Evolutionary conservation across 371 early-diverging fungal species (phyloP).

Genomic region (Actinomucor elegans): DNA sequence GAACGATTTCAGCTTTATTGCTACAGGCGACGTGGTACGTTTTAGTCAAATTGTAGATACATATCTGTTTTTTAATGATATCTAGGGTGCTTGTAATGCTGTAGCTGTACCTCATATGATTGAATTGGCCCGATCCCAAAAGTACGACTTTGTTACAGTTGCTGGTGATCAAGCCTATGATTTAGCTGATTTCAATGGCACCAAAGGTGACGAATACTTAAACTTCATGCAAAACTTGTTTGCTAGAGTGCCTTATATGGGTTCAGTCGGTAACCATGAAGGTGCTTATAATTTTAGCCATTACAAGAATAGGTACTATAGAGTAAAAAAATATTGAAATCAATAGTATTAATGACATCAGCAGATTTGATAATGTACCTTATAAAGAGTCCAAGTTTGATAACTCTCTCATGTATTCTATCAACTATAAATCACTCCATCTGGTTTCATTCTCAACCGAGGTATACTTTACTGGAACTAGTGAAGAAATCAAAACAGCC

Average conservation of each 20-base stretch:
- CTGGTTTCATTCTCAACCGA: slow-evolving; percentile 47
- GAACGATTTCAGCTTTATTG: slow-evolving; percentile 37
- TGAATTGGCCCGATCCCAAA: slow-evolving; percentile 29
- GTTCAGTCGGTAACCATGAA: slow-evolving; percentile 48
- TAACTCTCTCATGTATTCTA: slow-evolving; percentile 38
- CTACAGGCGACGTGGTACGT: slow-evolving; percentile 46
- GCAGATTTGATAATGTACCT: slow-evolving; percentile 37
- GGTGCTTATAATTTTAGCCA: slow-evolving; percentile 44
- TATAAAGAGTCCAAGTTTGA: slow-evolving; percentile 34
- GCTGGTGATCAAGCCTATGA: slow-evolving; percentile 51
- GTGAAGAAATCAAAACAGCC: slow-evolving; percentile 29
- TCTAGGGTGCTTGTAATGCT: slow-evolving; percentile 44
- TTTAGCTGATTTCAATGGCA: slow-evolving; percentile 43
- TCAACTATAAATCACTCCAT: slow-evolving; percentile 46
- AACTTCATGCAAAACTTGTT: slow-evolving; percentile 41
- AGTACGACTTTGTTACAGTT: slow-evolving; percentile 46
- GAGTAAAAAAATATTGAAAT: not conserved
- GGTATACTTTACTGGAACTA: slow-evolving; percentile 33
- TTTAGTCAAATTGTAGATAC: too few relatives aligned
- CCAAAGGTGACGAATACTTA: slow-evolving; percentile 48
- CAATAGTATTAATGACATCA: not conserved
- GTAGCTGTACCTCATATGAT: slow-evolving; percentile 36
- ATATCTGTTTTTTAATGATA: too few relatives aligned
- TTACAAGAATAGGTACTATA: slow-evolving; percentile 41
- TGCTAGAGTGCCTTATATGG: slow-evolving; percentile 42